Evolutionary conservation across 2,329 filamentous ascomycete species (phyloP).

Genomic region (Truncatella angustata): DNA sequence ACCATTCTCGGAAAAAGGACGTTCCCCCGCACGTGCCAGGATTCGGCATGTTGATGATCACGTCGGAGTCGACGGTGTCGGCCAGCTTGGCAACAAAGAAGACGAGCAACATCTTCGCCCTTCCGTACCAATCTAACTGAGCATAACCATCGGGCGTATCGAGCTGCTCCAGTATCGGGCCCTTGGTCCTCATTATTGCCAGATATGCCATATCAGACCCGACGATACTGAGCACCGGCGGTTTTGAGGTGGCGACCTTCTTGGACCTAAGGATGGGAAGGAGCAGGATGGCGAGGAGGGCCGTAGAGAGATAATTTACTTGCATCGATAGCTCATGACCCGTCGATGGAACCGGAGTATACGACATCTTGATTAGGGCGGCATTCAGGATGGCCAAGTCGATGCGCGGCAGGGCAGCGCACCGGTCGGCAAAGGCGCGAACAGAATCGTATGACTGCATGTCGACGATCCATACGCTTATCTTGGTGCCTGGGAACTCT

Average conservation of each 20-base stretch:
- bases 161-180: constrained; percentile 10
- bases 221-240: constrained; percentile 22
- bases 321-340: constrained; percentile 40
- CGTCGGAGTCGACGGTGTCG: not conserved
- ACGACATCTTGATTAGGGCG: constrained; percentile 25
- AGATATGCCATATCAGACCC: constrained; percentile 22
- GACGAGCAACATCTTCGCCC: constrained; percentile 15
- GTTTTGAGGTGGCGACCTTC: not conserved
- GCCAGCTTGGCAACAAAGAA: constrained; percentile 1
- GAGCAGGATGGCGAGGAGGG: constrained; percentile 30
- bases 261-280: constrained; percentile 25
- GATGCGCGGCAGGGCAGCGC: constrained; percentile 32
- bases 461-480: constrained; percentile 44
- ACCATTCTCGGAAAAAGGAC: not conserved
- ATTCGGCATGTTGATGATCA: not conserved
- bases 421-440: constrained; percentile 31
- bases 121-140: constrained; percentile 17
- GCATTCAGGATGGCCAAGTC: constrained; percentile 47
- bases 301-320: constrained; percentile 37
- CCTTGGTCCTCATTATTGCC: too few species aligned
- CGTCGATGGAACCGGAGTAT: constrained; percentile 22
- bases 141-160: constrained; percentile 14
- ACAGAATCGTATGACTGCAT: constrained; percentile 42
- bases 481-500: constrained; percentile 25
- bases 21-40: not conserved